These are phyloP conservation scores for Dorcoceras hygrometricum DNA, from an alignment of 257 asterid genomes.

Conservation along the genomic window DNA sequence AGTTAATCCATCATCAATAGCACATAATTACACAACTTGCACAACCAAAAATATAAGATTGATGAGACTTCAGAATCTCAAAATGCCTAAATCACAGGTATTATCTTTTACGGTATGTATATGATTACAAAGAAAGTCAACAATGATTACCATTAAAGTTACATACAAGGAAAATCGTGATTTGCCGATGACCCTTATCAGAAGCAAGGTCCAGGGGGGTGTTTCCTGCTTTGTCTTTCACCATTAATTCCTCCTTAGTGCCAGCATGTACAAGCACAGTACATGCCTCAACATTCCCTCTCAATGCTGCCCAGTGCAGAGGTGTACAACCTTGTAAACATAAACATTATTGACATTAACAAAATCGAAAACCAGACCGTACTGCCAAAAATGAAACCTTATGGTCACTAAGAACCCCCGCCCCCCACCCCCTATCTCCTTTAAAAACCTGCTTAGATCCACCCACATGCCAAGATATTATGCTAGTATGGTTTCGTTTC, in stretches of 20 bases:
- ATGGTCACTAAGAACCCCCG: conserved; percentile 10
- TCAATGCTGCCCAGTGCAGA: conserved; percentile 95
- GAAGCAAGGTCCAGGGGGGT: conserved; percentile 90
- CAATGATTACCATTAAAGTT: conserved; percentile 36
- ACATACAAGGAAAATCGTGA: conserved; percentile 94
- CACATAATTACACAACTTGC: not conserved
- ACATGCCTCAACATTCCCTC: conserved; percentile 90
- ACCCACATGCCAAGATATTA: not conserved
- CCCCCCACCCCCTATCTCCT: not conserved
- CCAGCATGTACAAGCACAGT: conserved; percentile 91
- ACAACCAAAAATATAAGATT: not conserved
- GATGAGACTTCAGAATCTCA: conserved; percentile 7
- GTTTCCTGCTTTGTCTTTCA: conserved; percentile 81
- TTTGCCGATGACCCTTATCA: conserved; percentile 92
- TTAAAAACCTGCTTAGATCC: conserved; percentile 7
- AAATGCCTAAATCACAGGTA: conserved; percentile 13
- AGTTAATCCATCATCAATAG: conserved; percentile 11
- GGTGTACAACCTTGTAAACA: conserved; percentile 82
- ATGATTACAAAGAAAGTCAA: conserved; percentile 9
- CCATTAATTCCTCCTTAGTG: conserved; percentile 62
- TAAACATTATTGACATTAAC: conserved; percentile 27
- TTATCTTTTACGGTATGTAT: not conserved
- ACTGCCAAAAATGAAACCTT: not conserved
- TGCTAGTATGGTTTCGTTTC: conserved; percentile 3
- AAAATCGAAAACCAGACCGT: conserved; percentile 14